Evolutionary conservation across 2,329 filamentous ascomycete species (phyloP).

Genomic region (Alternaria sp.): DNA sequence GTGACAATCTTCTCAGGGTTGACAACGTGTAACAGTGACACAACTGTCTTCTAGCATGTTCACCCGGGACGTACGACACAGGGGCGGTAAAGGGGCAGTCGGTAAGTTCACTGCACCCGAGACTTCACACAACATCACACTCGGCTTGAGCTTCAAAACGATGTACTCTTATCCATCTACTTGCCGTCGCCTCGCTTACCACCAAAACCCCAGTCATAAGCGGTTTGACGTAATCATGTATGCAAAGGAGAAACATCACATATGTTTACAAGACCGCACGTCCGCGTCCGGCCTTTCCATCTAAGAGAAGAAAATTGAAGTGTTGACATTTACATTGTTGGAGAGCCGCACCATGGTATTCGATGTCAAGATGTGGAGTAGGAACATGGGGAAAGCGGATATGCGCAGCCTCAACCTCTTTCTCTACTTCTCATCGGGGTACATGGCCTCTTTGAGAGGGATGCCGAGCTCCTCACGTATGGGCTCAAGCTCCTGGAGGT

Average conservation of each 20-base stretch:
- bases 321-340: constrained; percentile 32
- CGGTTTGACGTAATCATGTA: constrained; percentile 14
- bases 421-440: constrained; percentile 64
- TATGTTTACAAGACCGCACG: constrained; percentile 36
- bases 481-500: constrained; percentile 90
- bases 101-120: background rate
- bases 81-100: background rate
- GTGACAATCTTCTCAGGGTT: background rate
- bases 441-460: constrained; percentile 89
- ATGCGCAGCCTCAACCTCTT: constrained; percentile 15
- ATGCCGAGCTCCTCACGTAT: constrained; percentile 94
- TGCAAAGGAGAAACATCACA: constrained; percentile 31
- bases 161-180: background rate
- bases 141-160: background rate
- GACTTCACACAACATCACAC: background rate
- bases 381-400: constrained; percentile 18
- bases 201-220: background rate
- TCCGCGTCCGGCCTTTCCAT: constrained; percentile 27
- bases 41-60: background rate
- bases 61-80: background rate
- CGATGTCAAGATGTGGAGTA: constrained; percentile 15
- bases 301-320: constrained; percentile 31
- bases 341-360: constrained; percentile 25
- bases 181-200: background rate
- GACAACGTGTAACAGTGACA: background rate